phyloP scores from a whole-genome alignment of 495 filamentous ascomycete genomes.

The Penicillium manginii region DNA sequence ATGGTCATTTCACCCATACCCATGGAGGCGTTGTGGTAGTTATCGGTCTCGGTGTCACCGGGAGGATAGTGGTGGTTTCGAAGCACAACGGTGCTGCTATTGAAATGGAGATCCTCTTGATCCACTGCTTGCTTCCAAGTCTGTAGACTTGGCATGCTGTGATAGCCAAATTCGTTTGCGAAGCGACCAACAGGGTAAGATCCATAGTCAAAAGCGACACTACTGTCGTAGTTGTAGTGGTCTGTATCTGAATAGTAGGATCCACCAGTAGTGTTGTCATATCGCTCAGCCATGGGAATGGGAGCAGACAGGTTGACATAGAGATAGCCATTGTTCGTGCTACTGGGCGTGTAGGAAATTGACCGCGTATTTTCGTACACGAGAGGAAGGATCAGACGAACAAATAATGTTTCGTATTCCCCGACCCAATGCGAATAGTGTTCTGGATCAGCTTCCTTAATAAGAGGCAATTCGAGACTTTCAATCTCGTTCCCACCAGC shows the following conservation, averaged over 20 bases:
- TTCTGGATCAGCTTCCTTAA: conserved; percentile 50
- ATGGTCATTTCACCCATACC: conserved; percentile 70
- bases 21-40: conserved; percentile 38
- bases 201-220: conserved; percentile 57
- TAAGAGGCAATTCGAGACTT: conserved; percentile 53
- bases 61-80: conserved; percentile 70
- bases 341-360: conserved; percentile 69
- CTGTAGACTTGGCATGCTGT: conserved; percentile 67
- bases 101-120: conserved; percentile 58
- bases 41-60: conserved; percentile 43
- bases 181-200: conserved; percentile 66
- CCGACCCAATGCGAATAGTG: conserved; percentile 48
- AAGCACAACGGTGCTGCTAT: conserved; percentile 60
- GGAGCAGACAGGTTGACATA: conserved; percentile 58
- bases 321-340: conserved; percentile 68
- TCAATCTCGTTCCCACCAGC: conserved; percentile 70
- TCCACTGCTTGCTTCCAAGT: conserved; percentile 62
- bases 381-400: conserved; percentile 60
- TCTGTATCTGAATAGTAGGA: conserved; percentile 70
- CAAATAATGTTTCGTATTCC: conserved; percentile 66
- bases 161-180: conserved; percentile 69
- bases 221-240: conserved; percentile 67
- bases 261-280: conserved; percentile 59
- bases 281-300: conserved; percentile 63
- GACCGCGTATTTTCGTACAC: conserved; percentile 67